Evolutionary conservation across 2,329 filamentous ascomycete species (phyloP), one percentile per base, ranked within the genome.

Genomic region (Lecanicillium sp.): DNA sequence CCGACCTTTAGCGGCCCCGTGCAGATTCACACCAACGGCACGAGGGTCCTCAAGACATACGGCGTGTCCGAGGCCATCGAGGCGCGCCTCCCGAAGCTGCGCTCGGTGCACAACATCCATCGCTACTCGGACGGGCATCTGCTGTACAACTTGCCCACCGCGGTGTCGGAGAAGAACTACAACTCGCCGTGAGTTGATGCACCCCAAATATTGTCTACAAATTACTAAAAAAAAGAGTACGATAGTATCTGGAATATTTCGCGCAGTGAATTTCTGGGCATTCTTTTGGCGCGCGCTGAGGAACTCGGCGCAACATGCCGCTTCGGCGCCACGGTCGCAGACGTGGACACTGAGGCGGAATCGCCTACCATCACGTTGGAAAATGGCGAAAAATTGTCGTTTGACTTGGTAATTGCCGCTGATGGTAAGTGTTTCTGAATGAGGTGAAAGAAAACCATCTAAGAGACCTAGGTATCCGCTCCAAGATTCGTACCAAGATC

Each of bases 391-490:
- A 44, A 8, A 1, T 9, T 17, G 1, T 35, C 29, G 4, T 35
- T 17, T 27, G 41, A 36, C 23, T 30, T 44, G 3, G 41, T 36
- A n/a, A 10, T 44, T 44, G 41, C 41, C 26, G 17, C 30, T n/a
- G 41, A 44, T 27, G 41, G 41, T 35, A n/a, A 21, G 39, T 19
- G n/a, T 29, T 14, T 29, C 27, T 8, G 14, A 29, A 8, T 14
- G 14, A 8, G 8, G 7, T 14, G 14, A 29, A 3, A 36, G 14
- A 41, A 9, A 27, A 14, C 5, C 12, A 36, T 19, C 6, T 7
- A 10, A 12, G n/a, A 23, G 6, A 19, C 20, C 12, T 2, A 36
- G 41, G 41, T 23, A 20, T 44, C 2, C 41, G 30, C n/a, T 44
- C 30, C 9, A 36, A 17, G 14, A 44, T 44, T 14, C 41, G 30